Evolutionary conservation across 2,329 filamentous ascomycete species (phyloP).

Genomic region (Tympanopsis confertula): DNA sequence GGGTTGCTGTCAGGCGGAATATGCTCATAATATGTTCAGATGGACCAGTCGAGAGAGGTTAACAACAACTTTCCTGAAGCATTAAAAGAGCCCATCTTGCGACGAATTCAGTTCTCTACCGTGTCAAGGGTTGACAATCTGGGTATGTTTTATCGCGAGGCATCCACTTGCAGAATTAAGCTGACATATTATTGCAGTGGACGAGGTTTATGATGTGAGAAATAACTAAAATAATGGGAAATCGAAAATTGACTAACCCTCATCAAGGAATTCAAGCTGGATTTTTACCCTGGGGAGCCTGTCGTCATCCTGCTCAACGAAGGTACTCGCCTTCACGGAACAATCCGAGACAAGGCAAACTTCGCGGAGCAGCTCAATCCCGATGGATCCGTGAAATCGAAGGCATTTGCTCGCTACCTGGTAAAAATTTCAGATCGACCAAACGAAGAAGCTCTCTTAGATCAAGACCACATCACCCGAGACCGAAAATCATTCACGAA

Average conservation of each 20-base stretch:
- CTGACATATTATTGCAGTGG: constrained; percentile 1
- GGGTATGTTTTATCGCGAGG: constrained; percentile 10
- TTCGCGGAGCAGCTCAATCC: constrained; percentile 38
- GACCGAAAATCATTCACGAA: constrained; percentile 92
- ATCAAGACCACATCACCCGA: constrained; percentile 70
- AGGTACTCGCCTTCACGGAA: constrained; percentile 59
- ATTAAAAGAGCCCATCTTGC: constrained; percentile 79
- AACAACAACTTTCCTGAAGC: constrained; percentile 85
- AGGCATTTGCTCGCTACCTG: constrained; percentile 68
- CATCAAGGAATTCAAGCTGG: constrained; percentile 65
- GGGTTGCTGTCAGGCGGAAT: no score
- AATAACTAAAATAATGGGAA: neutral
- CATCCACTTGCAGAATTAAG: neutral
- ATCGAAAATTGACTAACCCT: neutral
- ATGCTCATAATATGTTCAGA: no score
- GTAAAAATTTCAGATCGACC: constrained; percentile 61
- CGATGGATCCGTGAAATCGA: constrained; percentile 54
- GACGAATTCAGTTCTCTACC: constrained; percentile 82
- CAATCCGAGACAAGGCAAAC: constrained; percentile 75
- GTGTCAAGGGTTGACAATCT: constrained; percentile 79
- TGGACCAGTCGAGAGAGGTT: constrained; percentile 73
- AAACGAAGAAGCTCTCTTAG: constrained; percentile 65
- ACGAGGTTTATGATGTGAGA: neutral
- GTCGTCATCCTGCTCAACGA: constrained; percentile 63
- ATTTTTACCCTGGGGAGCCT: constrained; percentile 82